Evolutionary conservation across 1,284 basidiomycete genomes (phyloP).

Genomic region (Ustilago cynodontis): DNA sequence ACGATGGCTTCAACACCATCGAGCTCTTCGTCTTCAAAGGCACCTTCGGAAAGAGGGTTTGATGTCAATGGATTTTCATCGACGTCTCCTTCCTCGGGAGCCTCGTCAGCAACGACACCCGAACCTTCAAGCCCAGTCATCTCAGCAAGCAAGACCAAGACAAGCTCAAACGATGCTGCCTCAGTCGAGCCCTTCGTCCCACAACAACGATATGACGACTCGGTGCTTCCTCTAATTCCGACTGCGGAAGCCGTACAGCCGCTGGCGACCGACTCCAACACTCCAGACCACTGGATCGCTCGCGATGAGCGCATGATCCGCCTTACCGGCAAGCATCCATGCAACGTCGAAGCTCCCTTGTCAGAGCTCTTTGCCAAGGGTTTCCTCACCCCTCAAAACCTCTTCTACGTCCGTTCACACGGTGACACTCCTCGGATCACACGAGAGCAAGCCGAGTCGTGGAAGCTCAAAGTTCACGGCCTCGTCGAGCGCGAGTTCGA

Average conservation of each 20-base stretch:
- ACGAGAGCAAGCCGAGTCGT: constrained; percentile 71
- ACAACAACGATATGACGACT: constrained; percentile 33
- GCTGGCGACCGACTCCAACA: constrained; percentile 54
- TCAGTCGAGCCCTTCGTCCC: constrained; percentile 26
- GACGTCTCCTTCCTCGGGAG: constrained; percentile 15
- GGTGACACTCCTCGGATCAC: constrained; percentile 76
- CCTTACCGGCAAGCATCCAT: constrained; percentile 73
- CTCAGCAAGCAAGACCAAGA: constrained; percentile 4
- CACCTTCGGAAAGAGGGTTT: constrained; percentile 27
- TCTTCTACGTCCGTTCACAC: constrained; percentile 80
- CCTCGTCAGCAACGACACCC: constrained; percentile 38
- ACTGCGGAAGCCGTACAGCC: constrained; percentile 39
- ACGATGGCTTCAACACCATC: constrained; percentile 10
- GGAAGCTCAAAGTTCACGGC: constrained; percentile 75
- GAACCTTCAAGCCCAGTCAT: constrained; percentile 39
- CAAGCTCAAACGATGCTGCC: not conserved
- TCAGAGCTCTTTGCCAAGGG: constrained; percentile 74
- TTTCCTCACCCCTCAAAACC: constrained; percentile 77
- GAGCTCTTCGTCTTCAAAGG: constrained; percentile 36
- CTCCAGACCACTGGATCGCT: constrained; percentile 62
- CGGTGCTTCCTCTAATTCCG: constrained; percentile 48
- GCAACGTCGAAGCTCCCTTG: constrained; percentile 76
- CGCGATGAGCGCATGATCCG: constrained; percentile 61
- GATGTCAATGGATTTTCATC: constrained; percentile 21
- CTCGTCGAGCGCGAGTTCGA: constrained; percentile 53